phyloP scores from a whole-genome alignment of 2,329 filamentous ascomycete genomes.

The Thelonectria olida region DNA sequence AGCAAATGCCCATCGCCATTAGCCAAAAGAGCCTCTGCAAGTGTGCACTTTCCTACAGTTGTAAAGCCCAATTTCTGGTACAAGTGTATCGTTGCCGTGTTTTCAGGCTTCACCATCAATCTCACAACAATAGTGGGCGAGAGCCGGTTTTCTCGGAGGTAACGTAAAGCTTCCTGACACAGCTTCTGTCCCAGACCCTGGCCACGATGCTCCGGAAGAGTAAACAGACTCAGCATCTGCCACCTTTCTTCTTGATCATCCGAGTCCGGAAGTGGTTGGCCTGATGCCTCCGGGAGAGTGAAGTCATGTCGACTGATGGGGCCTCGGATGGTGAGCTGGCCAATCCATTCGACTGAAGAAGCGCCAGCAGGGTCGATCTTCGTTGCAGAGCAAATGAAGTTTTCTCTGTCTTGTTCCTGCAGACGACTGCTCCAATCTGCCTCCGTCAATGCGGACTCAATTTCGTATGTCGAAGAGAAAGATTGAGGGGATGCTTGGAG shows the following conservation, averaged over 20 bases:
- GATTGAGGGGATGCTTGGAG: too few relatives aligned
- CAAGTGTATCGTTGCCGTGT: not conserved
- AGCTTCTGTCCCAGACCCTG: conserved; percentile 18
- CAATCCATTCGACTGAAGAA: not conserved
- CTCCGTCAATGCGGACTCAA: too few relatives aligned
- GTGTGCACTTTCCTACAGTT: not conserved
- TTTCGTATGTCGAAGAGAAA: too few relatives aligned
- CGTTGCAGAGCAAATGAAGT: not conserved
- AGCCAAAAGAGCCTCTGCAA: not conserved
- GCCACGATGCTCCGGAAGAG: conserved; percentile 20
- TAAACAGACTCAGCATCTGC: conserved; percentile 27
- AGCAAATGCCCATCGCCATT: not conserved
- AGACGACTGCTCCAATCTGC: not conserved
- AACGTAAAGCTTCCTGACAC: conserved; percentile 18
- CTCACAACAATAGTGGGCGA: not conserved
- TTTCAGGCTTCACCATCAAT: conserved; percentile 4
- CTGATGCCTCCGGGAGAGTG: not conserved
- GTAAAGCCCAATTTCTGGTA: not conserved
- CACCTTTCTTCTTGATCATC: conserved; percentile 20
- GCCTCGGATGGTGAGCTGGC: conserved; percentile 1
- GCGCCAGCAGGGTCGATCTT: not conserved
- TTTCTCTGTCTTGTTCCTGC: not conserved
- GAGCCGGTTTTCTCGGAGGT: not conserved
- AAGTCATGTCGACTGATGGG: not conserved
- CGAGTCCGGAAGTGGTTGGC: not conserved